Evolutionary conservation across 371 early-diverging fungal species (phyloP), one percentile per base, ranked within the genome.

Genomic region (Mucor indicus): DNA sequence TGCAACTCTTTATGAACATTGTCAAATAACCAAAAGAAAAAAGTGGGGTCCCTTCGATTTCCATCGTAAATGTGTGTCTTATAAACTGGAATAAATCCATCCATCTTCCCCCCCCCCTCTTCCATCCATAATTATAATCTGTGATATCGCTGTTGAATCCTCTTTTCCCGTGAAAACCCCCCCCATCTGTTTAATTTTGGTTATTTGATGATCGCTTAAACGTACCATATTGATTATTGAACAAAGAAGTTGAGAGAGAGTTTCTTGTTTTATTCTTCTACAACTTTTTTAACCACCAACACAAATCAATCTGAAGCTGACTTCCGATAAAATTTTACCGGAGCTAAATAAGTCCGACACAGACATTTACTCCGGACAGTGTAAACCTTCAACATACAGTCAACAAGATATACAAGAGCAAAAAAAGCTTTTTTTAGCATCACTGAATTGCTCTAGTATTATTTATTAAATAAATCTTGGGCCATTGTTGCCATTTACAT

Each of bases 161-260:
- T 16, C 21, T 11, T 35, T 17, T 45, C 24, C 4, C 29, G 21
- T 24, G n/a, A n/a, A n/a, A n/a, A n/a, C n/a, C 19, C 20, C 25
- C 33, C 22, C 12, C 17, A 19, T 47, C 16, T 36, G 20, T 16
- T 30, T 23, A 3, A 7, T 15, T 27, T 27, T 27, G 5, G 7
- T 21, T 15, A 7, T 15, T 25, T 40, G 9, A 19, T 42, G 43
- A 29, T 8, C 5, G 29, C 29, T 42, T 15, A 15, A 50, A 60
- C 60, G 33, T 60, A 60, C 60, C 60, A 60, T 60, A 41, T 44
- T 60, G 60, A 43, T 50, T 39, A 45, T 50, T 55, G 50, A 53
- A 59, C 50, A 42, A 60, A 60, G 60, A 60, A 55, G 60, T 60
- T 60, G 55, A 60, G 60, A 60, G 60, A 55, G 53, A 55, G 60